phyloP scores from a whole-genome alignment of 192 early-diverging fungal species.

The Anaeromyces robustus region DNA sequence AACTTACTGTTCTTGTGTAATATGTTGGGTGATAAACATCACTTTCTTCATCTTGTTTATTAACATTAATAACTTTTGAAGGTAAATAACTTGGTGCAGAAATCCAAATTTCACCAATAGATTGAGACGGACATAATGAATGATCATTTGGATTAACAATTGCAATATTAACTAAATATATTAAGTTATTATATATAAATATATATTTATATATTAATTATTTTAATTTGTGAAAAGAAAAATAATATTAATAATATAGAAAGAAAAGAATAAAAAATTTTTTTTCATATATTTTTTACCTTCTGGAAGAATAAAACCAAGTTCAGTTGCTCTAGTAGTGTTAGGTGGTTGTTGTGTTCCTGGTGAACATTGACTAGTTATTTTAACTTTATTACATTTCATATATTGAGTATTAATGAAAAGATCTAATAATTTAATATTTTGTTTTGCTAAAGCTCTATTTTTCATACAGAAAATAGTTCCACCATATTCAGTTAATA shows the following conservation, averaged over 20 bases:
- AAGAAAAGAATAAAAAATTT: too few relatives aligned
- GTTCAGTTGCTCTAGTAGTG: slow-evolving; percentile 21
- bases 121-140: slow-evolving; percentile 50
- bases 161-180: slow-evolving; percentile 32
- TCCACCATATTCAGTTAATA: slow-evolving; percentile 59
- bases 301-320: slow-evolving; percentile 55
- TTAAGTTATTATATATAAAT: not conserved
- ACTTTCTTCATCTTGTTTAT: slow-evolving; percentile 57
- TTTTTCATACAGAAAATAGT: slow-evolving; percentile 58
- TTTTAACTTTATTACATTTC: not conserved
- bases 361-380: not conserved
- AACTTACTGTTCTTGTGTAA: not conserved
- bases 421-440: not conserved
- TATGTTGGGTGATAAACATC: slow-evolving; percentile 41
- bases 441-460: slow-evolving; percentile 17
- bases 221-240: slow-evolving; percentile 3
- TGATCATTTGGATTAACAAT: slow-evolving; percentile 71
- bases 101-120: slow-evolving; percentile 77
- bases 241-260: too few relatives aligned
- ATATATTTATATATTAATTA: slow-evolving; percentile 37
- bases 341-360: not conserved
- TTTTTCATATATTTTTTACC: slow-evolving; percentile 27
- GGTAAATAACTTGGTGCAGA: slow-evolving; percentile 48
- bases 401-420: not conserved
- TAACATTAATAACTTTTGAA: slow-evolving; percentile 58